These are phyloP conservation scores for Pseudonitzschia multiseries DNA, from an alignment of 108 stramenopile genomes.

Conservation along the genomic window DNA sequence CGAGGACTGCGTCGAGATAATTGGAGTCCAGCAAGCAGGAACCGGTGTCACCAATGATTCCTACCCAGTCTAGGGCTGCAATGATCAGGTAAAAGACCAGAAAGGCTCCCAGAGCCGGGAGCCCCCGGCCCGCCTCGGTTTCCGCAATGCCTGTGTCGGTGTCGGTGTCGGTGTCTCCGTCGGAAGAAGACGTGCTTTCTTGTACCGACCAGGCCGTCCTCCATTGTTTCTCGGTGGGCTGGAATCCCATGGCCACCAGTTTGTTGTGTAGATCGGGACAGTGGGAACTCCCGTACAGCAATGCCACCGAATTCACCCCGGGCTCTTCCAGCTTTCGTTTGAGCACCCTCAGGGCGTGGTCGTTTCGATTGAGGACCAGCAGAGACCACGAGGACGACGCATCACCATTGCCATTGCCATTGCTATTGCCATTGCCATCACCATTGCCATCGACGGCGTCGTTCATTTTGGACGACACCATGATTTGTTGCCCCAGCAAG, in stretches of 20 bases:
- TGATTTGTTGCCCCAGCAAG: slow-evolving; percentile 73
- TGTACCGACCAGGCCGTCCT: slow-evolving; percentile 64
- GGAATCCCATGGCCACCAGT: slow-evolving; percentile 48
- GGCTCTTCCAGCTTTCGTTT: slow-evolving; percentile 23
- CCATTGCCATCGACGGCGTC: slow-evolving; percentile 17
- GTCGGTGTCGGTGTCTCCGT: background rate
- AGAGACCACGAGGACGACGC: slow-evolving; percentile 42
- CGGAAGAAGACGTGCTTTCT: background rate
- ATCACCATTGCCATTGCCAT: slow-evolving; percentile 19
- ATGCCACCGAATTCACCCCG: slow-evolving; percentile 24
- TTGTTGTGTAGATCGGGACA: slow-evolving; percentile 68
- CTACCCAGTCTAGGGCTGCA: slow-evolving; percentile 85
- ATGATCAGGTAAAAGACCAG: slow-evolving; percentile 58
- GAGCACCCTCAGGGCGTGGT: slow-evolving; percentile 61
- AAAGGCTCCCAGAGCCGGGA: slow-evolving; percentile 33
- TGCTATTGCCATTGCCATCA: slow-evolving; percentile 17
- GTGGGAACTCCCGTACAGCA: slow-evolving; percentile 75
- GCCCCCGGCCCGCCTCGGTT: background rate
- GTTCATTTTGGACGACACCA: slow-evolving; percentile 33
- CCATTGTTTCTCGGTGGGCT: slow-evolving; percentile 57
- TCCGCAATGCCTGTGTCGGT: no score
- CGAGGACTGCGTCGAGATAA: slow-evolving; percentile 28
- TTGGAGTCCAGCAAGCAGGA: slow-evolving; percentile 1
- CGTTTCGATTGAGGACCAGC: slow-evolving; percentile 64
- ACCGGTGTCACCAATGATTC: slow-evolving; percentile 48